Percentiles rank a stretch among this genome's conserved stretches.
Conservation (phyloP, 768 basidiomycete genomes). For the Omphalotus guepiniiformis region DNA sequence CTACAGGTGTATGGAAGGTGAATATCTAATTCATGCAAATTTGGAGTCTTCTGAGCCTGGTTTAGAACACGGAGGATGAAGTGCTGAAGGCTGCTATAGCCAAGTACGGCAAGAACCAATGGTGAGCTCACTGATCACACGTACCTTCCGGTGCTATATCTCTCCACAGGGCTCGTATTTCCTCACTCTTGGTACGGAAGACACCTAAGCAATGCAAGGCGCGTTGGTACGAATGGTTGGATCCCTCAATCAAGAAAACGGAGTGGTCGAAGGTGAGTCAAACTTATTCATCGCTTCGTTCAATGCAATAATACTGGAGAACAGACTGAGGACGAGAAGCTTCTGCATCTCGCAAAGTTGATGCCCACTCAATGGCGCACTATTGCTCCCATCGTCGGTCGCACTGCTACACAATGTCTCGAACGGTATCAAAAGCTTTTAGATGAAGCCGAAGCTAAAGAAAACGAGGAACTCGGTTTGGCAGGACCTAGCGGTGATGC, state of each 20-base stretch:
- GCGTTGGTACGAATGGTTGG: slow-evolving; percentile 99
- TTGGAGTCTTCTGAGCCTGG: too few species aligned
- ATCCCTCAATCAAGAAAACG: slow-evolving; percentile 99
- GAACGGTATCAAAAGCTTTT: slow-evolving; percentile 97
- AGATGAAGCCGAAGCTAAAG: slow-evolving; percentile 96
- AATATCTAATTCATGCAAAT: too few species aligned
- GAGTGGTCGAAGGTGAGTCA: slow-evolving; percentile 92
- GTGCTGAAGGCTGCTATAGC: slow-evolving; percentile 98
- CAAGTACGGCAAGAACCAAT: slow-evolving; percentile 96
- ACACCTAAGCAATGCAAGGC: slow-evolving; percentile 99
- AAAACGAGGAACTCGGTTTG: slow-evolving; percentile 91
- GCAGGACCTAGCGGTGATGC: slow-evolving; percentile 78
- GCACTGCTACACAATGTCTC: slow-evolving; percentile 95
- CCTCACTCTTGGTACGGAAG: slow-evolving; percentile 94
- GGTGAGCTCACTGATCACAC: slow-evolving; percentile 29
- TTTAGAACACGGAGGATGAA: slow-evolving; percentile 92
- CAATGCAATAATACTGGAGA: background rate
- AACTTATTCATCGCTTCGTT: background rate
- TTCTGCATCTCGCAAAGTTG: slow-evolving; percentile 93
- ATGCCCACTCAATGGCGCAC: slow-evolving; percentile 99
- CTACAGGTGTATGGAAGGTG: slow-evolving; percentile 79
- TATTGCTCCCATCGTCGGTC: slow-evolving; percentile 96
- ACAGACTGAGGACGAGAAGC: slow-evolving; percentile 96
- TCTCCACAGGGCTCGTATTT: slow-evolving; percentile 86
- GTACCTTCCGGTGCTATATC: slow-evolving; percentile 3